A percentile compares a stretch with the other conserved stretches of the same genome.
These are phyloP conservation scores for Abortiporus biennis DNA, from an alignment of 1,284 basidiomycete genomes.

Conservation along the genomic window DNA sequence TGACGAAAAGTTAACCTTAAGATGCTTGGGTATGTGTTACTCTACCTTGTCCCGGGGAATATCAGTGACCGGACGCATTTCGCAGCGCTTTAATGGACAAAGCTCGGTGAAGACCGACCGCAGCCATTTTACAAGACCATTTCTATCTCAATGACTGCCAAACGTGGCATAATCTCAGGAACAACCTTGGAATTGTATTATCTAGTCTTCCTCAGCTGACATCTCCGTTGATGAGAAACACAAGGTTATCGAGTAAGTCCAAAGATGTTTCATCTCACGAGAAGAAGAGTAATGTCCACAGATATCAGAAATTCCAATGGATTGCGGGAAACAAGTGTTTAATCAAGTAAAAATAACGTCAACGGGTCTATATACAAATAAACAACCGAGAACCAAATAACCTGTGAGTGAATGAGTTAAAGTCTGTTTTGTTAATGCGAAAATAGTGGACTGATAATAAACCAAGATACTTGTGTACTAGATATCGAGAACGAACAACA, in stretches of 20 bases:
- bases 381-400: conserved; percentile 11
- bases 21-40: too few relatives aligned
- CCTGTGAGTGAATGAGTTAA: conserved; percentile 3
- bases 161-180: conserved; percentile 5
- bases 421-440: not conserved
- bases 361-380: conserved; percentile 12
- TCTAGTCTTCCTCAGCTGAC: not conserved
- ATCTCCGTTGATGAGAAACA: not conserved
- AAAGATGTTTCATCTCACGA: not conserved
- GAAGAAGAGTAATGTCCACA: conserved; percentile 5
- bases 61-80: too few relatives aligned
- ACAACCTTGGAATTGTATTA: not conserved
- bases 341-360: too few relatives aligned
- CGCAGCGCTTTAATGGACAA: too few relatives aligned
- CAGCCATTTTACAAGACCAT: too few relatives aligned
- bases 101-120: too few relatives aligned
- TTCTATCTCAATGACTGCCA: conserved; percentile 10
- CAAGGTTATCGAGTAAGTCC: conserved; percentile 3
- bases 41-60: too few relatives aligned
- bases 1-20: too few relatives aligned
- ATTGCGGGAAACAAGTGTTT: not conserved
- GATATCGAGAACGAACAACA: not conserved
- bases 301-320: not conserved
- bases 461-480: not conserved
- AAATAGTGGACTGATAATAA: conserved; percentile 4